These are phyloP conservation scores for Populus alba DNA, from an alignment of 345 rosid species.

Conservation along the genomic window DNA sequence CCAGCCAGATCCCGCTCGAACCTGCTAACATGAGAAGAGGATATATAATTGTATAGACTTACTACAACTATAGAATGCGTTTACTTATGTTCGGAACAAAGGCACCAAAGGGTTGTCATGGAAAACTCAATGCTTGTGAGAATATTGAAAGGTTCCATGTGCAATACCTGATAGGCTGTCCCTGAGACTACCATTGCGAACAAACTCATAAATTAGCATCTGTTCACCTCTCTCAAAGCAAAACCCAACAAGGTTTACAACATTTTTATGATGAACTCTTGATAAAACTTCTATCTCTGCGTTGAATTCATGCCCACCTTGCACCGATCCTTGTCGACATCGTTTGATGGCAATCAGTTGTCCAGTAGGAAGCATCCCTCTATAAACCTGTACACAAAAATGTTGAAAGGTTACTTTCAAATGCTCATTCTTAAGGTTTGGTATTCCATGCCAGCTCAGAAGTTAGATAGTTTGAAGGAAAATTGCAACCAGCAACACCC, in stretches of 20 bases:
- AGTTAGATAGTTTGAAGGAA: too few species aligned
- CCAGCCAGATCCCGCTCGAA: too few species aligned
- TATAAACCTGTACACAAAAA: constrained; percentile 23
- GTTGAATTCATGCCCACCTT: constrained; percentile 28
- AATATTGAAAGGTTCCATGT: too few species aligned
- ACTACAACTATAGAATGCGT: too few species aligned
- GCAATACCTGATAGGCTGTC: constrained; percentile 25
- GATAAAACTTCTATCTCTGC: constrained; percentile 28
- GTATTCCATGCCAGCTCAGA: too few species aligned
- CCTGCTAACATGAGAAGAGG: too few species aligned
- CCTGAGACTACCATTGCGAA: constrained; percentile 21
- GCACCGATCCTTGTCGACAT: constrained; percentile 30
- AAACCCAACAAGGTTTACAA: constrained; percentile 26
- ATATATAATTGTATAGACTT: too few species aligned
- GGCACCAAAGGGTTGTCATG: too few species aligned
- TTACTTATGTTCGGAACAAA: background rate
- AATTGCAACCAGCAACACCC: too few species aligned
- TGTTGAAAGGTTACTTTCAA: too few species aligned
- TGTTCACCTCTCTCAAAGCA: constrained; percentile 15
- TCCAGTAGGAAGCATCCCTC: constrained; percentile 24
- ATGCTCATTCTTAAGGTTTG: too few species aligned
- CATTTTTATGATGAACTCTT: constrained; percentile 33
- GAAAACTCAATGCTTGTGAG: too few species aligned
- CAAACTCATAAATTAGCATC: constrained; percentile 20
- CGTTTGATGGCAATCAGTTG: constrained; percentile 27